Base-by-base conservation (phyloP, 192 early-diverging fungal genomes). In the Lobosporangium transversale region DNA sequence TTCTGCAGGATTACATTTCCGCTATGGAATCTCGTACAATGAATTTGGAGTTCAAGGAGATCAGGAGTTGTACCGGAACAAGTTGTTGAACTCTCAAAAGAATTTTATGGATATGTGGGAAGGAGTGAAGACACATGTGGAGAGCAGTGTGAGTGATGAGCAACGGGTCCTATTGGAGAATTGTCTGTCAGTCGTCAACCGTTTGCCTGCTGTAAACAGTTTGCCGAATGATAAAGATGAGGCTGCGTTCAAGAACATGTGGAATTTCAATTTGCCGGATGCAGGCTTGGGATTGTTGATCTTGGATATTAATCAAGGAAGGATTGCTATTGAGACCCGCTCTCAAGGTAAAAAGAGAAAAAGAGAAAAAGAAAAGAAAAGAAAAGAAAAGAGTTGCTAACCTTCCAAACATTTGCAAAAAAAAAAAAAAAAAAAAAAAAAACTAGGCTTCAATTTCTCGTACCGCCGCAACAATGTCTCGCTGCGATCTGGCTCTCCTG, bases 231-330 rank as follows among this genome's bases (percentile, higher is more conserved):
- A 79, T 23, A 76, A 81, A 37, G 87, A 88, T 43, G 85, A 88
- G 57, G 71, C 70, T 3, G 79, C 84, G 1, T 88, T 86, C 47
- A 88, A 86, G 58, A 88, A 86, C 61, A 83, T 85, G 79, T 88
- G 87, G 87, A 85, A 88, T 54, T 88, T 88, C 68, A 88, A 88
- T 51, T 55, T 88, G 51, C 85, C 87, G 1, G 87, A 88, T 63
- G 81, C 83, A 32, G 81, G 83, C 40, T 85, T 82, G 56, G 87
- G 87, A 6, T 76, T 81, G 49, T 56, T 88, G 27, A 60, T 86
- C 18, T 64, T 88, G 35, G 80, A 84, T 53, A 66, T 86, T 37
- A 76, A 76, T 43, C 68, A 86, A 23, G 87, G 87, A 10, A 74
- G 78, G 51, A 78, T 88, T 24, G 67, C 79, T 24, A 83, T 85